A percentile compares a stretch with the other conserved stretches of the same genome.
Conservation (phyloP, 495 filamentous ascomycete genomes). For the Cetradonia linearis region DNA sequence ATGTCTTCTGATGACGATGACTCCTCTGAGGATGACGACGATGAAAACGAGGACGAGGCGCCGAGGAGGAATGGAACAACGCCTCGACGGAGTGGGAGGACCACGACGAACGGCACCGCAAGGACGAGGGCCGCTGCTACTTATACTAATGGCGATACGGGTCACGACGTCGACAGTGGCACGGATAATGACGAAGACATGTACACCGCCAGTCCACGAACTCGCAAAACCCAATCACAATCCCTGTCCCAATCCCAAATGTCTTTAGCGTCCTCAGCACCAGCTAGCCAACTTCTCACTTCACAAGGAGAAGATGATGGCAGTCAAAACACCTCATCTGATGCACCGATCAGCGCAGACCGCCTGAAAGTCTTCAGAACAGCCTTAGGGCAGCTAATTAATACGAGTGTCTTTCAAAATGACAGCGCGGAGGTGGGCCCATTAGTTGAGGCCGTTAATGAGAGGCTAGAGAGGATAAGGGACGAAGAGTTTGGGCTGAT, state of each 20-base stretch:
- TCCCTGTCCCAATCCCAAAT: conserved; percentile 51
- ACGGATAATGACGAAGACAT: conserved; percentile 45
- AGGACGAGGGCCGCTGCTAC: conserved; percentile 45
- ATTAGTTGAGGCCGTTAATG: conserved; percentile 72
- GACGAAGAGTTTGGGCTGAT: conserved; percentile 48
- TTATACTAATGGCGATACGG: conserved; percentile 35
- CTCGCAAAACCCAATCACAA: conserved; percentile 25
- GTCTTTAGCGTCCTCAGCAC: conserved; percentile 55
- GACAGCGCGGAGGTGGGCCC: conserved; percentile 67
- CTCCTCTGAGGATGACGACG: conserved; percentile 37
- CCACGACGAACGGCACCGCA: conserved; percentile 26
- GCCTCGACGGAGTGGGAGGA: conserved; percentile 29
- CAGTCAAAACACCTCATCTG: conserved; percentile 26
- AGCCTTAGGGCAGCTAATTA: conserved; percentile 69
- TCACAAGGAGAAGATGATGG: conserved; percentile 46
- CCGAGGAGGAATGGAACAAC: conserved; percentile 29
- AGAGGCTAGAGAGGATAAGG: conserved; percentile 39
- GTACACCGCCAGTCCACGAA: conserved; percentile 46
- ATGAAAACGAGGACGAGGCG: conserved; percentile 35
- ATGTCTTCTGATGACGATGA: conserved; percentile 28
- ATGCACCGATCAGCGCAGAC: conserved; percentile 43
- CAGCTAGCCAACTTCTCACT: conserved; percentile 54
- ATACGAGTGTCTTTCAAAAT: conserved; percentile 59
- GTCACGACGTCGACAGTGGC: conserved; percentile 33
- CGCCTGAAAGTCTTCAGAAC: conserved; percentile 67